Evolutionary conservation across 768 basidiomycete genomes (phyloP).

Genomic region (Hemileccinum impolitum): DNA sequence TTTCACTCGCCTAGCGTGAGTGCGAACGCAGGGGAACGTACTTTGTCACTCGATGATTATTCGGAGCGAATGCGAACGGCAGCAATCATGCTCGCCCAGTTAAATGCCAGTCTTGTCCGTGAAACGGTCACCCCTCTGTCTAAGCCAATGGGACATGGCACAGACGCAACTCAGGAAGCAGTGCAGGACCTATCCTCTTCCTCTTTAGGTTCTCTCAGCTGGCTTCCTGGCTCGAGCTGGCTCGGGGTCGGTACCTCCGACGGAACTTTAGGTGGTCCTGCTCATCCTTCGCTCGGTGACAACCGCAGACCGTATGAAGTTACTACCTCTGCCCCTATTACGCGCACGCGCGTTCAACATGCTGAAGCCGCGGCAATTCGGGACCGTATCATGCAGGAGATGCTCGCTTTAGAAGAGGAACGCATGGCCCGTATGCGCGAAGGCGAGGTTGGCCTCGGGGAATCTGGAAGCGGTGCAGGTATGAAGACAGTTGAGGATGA

Average conservation of each 20-base stretch:
- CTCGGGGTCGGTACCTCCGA: slow-evolving; percentile 29
- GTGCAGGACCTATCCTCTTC: slow-evolving; percentile 13
- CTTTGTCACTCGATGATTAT: slow-evolving; percentile 90
- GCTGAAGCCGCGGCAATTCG: slow-evolving; percentile 88
- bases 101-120: slow-evolving; percentile 75
- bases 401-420: slow-evolving; percentile 95
- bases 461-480: slow-evolving; percentile 40
- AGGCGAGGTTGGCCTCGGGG: slow-evolving; percentile 57
- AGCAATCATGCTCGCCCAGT: slow-evolving; percentile 96
- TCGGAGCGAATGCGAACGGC: slow-evolving; percentile 98
- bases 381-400: slow-evolving; percentile 97
- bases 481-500: slow-evolving; percentile 85
- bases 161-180: slow-evolving; percentile 1
- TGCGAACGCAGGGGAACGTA: slow-evolving; percentile 9
- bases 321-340: slow-evolving; percentile 31
- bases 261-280: slow-evolving; percentile 21
- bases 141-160: slow-evolving; percentile 9
- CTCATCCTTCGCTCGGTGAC: slow-evolving; percentile 32
- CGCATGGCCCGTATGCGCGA: slow-evolving; percentile 92
- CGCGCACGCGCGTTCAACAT: slow-evolving; percentile 71
- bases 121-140: slow-evolving; percentile 40
- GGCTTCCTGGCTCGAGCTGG: slow-evolving; percentile 58
- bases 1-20: slow-evolving; percentile 1
- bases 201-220: slow-evolving; percentile 37
- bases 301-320: slow-evolving; percentile 21